phyloP scores from a whole-genome alignment of 2,329 filamentous ascomycete genomes.

The Fulvia fulva region DNA sequence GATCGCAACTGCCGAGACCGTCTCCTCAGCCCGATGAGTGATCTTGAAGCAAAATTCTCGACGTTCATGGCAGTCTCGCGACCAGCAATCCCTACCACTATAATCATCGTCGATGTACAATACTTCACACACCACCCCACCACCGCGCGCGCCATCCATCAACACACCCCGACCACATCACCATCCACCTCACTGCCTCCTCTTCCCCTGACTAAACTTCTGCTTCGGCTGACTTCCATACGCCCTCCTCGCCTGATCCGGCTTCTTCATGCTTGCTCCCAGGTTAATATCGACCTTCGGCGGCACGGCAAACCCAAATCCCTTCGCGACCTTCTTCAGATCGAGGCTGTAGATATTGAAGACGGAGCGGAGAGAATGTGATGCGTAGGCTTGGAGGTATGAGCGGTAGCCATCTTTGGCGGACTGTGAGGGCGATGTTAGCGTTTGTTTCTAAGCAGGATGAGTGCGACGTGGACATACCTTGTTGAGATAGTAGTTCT shows the following conservation, averaged over 20 bases:
- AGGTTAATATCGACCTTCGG: conserved; percentile 76
- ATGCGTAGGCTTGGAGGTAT: conserved; percentile 93
- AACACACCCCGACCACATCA: too few relatives aligned
- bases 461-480: conserved; percentile 35
- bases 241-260: conserved; percentile 67
- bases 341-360: conserved; percentile 82
- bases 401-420: conserved; percentile 74
- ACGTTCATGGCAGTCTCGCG: too few relatives aligned
- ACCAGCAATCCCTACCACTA: too few relatives aligned
- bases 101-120: too few relatives aligned
- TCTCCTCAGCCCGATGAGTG: too few relatives aligned
- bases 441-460: conserved; percentile 2
- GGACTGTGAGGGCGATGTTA: conserved; percentile 42
- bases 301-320: conserved; percentile 73
- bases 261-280: conserved; percentile 69
- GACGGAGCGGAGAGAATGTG: conserved; percentile 74
- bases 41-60: too few relatives aligned
- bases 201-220: conserved; percentile 22
- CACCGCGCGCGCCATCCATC: too few relatives aligned
- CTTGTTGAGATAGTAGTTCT: conserved; percentile 98
- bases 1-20: too few relatives aligned
- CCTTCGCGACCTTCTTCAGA: conserved; percentile 77
- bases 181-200: neutral
- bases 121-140: too few relatives aligned
- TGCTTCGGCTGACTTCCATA: conserved; percentile 78